A percentile compares a stretch with the other conserved stretches of the same genome.
phyloP scores from a whole-genome alignment of 2,329 filamentous ascomycete species.

The Botrytis galanthina region DNA sequence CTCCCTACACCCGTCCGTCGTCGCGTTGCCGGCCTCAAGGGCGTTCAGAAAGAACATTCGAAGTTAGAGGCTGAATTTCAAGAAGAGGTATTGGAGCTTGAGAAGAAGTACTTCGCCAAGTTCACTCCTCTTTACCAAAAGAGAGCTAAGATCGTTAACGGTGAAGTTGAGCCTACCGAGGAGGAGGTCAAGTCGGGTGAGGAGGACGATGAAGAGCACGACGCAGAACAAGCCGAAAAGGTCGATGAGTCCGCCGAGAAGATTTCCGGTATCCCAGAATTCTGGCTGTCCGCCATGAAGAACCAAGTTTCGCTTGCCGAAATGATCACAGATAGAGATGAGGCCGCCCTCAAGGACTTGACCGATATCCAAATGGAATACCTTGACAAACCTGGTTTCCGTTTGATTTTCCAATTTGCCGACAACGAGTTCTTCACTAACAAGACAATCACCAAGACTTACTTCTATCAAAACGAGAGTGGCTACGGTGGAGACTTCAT shows the following conservation, averaged over 20 bases:
- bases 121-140: constrained; percentile 97
- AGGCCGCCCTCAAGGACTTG: constrained; percentile 85
- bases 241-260: constrained; percentile 49
- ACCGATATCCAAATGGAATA: constrained; percentile 98
- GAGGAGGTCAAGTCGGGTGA: constrained; percentile 85
- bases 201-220: constrained; percentile 62
- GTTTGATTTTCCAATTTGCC: constrained; percentile 93
- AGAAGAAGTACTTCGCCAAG: constrained; percentile 99
- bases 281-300: constrained; percentile 99
- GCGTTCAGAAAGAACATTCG: constrained; percentile 97
- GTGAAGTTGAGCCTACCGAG: constrained; percentile 78
- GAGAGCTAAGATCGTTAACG: constrained; percentile 90
- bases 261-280: constrained; percentile 86
- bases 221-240: constrained; percentile 51
- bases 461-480: constrained; percentile 98
- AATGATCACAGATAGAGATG: constrained; percentile 97
- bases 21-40: constrained; percentile 92
- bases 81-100: constrained; percentile 93
- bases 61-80: constrained; percentile 99
- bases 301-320: constrained; percentile 96
- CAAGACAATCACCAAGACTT: constrained; percentile 96
- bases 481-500: constrained; percentile 99
- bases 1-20: constrained; percentile 85
- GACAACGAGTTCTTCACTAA: constrained; percentile 97
- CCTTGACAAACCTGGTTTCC: constrained; percentile 96